Base-by-base conservation (phyloP, 345 rosid genomes). In the Balakata baccata region DNA sequence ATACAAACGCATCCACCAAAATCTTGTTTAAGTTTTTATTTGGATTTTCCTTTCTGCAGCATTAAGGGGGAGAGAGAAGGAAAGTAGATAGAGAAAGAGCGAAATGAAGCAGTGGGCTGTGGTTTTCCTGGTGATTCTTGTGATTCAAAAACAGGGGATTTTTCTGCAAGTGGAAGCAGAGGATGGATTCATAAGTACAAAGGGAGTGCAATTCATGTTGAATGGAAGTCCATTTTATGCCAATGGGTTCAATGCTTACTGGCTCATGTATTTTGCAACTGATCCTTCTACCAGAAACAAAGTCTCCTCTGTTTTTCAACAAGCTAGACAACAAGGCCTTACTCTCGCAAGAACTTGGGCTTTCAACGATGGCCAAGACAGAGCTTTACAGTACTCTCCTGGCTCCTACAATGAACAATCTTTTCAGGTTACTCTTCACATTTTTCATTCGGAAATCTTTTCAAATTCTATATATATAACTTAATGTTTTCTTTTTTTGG, bases 221-320 rank as follows among this genome's bases (percentile, higher is more conserved):
- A 86, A 90, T 69, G 99, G 92, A 0, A 83, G 79, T 68, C 97
- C 94, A 58, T 91, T 83, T 78, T 92, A 88, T 70, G 89, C 90
- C 46, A 92, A 91, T 78, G 98, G 99, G 53, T 92, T 91, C 88
- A 92, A 92, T 74, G 96, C 98, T 39, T 92, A 92, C 76, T 95
- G 99, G 98, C 85, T 91, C 50, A 91, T 91, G 97, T 90, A 87
- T 74, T 67, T 82, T 11, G 97, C 93, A 63, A 79, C 96, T 16
- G 96, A 90, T 72, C 92, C 90, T 22, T 81, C 92, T 38, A 90
- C 85, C 79, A 84, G 91, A 71, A 57, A 79, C 74, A 85, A 81
- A 80, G 86, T 92, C 70, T 74, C 98, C 1, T 66, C 85, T 17
- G 92, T 87, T 0, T 91, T 92, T 38, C 87, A 80, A 23, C 92